phyloP scores from a whole-genome alignment of 257 asterid genomes.

The Agastache rugosa region DNA sequence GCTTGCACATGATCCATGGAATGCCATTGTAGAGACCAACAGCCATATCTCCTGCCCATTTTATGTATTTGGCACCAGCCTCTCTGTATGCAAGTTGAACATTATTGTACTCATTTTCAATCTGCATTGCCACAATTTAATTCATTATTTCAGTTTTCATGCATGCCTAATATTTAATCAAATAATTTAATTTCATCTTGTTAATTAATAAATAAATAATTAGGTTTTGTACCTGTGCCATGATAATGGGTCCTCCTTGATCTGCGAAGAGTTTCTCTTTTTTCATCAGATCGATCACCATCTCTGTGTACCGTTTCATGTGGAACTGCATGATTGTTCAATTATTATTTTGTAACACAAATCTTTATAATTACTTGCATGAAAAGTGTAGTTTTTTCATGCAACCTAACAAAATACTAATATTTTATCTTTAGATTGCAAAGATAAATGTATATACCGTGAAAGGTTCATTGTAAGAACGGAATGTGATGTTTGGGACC shows the following conservation, averaged over 20 bases:
- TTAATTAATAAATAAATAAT: background rate
- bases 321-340: constrained; percentile 50
- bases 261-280: constrained; percentile 80
- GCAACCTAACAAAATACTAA: no score
- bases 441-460: constrained; percentile 58
- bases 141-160: background rate
- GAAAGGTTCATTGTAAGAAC: constrained; percentile 82
- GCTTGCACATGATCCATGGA: constrained; percentile 98
- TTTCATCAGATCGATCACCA: constrained; percentile 59
- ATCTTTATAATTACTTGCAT: background rate
- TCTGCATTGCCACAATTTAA: constrained; percentile 41
- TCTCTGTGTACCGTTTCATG: constrained; percentile 68
- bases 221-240: constrained; percentile 69
- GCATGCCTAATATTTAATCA: no score
- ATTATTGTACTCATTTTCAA: constrained; percentile 88
- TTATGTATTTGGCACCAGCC: constrained; percentile 56
- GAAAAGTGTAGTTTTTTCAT: background rate
- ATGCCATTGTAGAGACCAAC: constrained; percentile 49
- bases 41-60: constrained; percentile 94
- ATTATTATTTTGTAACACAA: background rate
- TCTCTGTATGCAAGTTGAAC: constrained; percentile 75
- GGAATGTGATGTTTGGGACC: constrained; percentile 72
- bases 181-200: background rate
- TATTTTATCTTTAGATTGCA: no score
- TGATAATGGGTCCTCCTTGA: constrained; percentile 91